Conservation (phyloP, 225 moss, liverwort and hornwort species). For the Pseudoscleropodium purum region DNA sequence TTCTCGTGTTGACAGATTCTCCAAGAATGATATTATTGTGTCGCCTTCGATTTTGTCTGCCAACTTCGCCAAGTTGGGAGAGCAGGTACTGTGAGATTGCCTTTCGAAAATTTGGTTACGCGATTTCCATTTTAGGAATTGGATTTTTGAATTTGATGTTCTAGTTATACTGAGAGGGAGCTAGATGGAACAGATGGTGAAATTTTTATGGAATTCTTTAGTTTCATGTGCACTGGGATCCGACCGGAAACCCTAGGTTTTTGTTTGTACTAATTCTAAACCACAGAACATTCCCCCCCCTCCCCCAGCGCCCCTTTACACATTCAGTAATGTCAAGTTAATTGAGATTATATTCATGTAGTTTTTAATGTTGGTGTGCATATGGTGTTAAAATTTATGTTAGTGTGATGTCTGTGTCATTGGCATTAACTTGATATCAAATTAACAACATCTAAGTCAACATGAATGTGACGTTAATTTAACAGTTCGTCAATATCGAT, state of each 20-base stretch:
- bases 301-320: not conserved
- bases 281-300: no score
- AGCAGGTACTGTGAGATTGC: constrained; percentile 47
- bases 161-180: no score
- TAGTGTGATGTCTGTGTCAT: not conserved
- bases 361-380: not conserved
- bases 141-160: not conserved
- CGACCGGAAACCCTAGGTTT: constrained; percentile 1
- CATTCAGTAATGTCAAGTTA: not conserved
- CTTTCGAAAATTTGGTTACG: not conserved
- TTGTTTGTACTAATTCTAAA: not conserved
- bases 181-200: not conserved
- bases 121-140: not conserved
- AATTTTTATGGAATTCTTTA: not conserved
- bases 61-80: constrained; percentile 80
- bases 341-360: not conserved
- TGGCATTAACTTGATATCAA: not conserved
- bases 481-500: not conserved
- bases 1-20: constrained; percentile 72
- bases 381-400: not conserved
- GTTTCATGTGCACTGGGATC: not conserved
- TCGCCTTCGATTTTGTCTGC: constrained; percentile 95
- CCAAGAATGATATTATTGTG: constrained; percentile 85
- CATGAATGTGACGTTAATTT: not conserved
- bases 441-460: not conserved